Evolutionary conservation across 164 flowering plant genomes (phyloP).

Genomic region (Tetracentron sinense): DNA sequence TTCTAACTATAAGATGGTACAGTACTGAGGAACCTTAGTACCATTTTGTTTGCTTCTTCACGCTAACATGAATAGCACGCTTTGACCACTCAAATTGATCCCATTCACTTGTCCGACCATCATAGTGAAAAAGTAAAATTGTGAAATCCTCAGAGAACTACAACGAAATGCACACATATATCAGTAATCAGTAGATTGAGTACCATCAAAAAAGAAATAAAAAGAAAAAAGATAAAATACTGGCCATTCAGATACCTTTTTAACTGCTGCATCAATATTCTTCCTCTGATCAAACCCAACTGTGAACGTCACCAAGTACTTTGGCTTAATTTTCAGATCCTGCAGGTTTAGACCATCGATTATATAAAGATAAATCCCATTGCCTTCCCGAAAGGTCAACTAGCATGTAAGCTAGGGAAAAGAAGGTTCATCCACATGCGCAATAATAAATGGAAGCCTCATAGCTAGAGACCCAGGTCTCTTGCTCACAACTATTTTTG

Average conservation of each 20-base stretch:
- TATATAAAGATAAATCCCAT: not conserved
- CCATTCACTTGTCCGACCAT: slow-evolving; percentile 94
- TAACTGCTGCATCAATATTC: slow-evolving; percentile 69
- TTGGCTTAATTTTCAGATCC: slow-evolving; percentile 75
- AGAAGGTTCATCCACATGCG: slow-evolving; percentile 3
- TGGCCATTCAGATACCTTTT: slow-evolving; percentile 52
- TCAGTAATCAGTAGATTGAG: too few relatives aligned
- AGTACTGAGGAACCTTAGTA: slow-evolving; percentile 16
- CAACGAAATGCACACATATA: slow-evolving; percentile 12
- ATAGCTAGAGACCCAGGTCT: not conserved
- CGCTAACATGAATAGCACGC: slow-evolving; percentile 81
- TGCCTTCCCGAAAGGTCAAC: too few relatives aligned
- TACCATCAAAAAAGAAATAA: too few relatives aligned
- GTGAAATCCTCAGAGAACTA: slow-evolving; percentile 81
- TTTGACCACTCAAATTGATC: slow-evolving; percentile 93
- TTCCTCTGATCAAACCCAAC: slow-evolving; percentile 72
- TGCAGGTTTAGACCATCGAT: slow-evolving; percentile 33
- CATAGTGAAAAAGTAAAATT: slow-evolving; percentile 92
- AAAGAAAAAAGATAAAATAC: not conserved
- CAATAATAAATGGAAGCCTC: slow-evolving; percentile 7
- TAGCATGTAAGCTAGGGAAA: too few relatives aligned
- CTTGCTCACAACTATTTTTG: not conserved
- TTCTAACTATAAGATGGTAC: slow-evolving; percentile 4
- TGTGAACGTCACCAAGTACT: slow-evolving; percentile 80
- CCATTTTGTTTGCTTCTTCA: slow-evolving; percentile 89